Conservation (phyloP, 192 early-diverging fungal species). For the Chytriomyces hyalinus region DNA sequence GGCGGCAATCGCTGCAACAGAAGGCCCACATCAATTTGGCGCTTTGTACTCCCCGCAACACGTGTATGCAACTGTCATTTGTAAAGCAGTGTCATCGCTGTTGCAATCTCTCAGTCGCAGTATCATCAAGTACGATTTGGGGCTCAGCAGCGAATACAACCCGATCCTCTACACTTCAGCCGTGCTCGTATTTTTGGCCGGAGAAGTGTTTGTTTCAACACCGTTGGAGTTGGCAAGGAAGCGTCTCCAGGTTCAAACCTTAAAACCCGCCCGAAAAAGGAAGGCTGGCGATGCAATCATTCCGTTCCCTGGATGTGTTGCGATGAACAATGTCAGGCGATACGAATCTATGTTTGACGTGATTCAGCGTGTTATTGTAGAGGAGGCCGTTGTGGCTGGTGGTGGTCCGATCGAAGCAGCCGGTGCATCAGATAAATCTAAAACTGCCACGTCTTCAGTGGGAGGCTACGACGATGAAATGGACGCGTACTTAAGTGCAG, state of each 20-base stretch:
- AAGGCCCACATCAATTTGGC: slow-evolving; percentile 48
- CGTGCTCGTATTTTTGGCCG: slow-evolving; percentile 69
- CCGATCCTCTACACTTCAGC: slow-evolving; percentile 74
- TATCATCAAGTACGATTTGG: slow-evolving; percentile 53
- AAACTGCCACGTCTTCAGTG: slow-evolving; percentile 9
- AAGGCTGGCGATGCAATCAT: slow-evolving; percentile 21
- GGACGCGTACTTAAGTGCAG: slow-evolving; percentile 2
- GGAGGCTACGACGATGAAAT: slow-evolving; percentile 5
- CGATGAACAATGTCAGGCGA: slow-evolving; percentile 29
- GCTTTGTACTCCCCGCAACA: slow-evolving; percentile 62
- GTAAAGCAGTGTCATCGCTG: slow-evolving; percentile 35
- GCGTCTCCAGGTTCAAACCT: slow-evolving; percentile 78
- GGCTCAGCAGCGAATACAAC: slow-evolving; percentile 55
- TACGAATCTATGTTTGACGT: slow-evolving; percentile 52
- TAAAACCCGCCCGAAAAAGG: slow-evolving; percentile 15
- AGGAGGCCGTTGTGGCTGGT: slow-evolving; percentile 43
- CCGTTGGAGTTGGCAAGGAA: slow-evolving; percentile 89
- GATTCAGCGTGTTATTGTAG: slow-evolving; percentile 44
- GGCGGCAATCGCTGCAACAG: slow-evolving; percentile 80
- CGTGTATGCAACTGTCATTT: slow-evolving; percentile 72
- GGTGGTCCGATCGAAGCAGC: not conserved
- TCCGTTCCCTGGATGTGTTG: slow-evolving; percentile 47
- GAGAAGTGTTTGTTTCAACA: slow-evolving; percentile 75
- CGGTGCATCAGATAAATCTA: slow-evolving; percentile 2
- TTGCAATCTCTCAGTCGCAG: slow-evolving; percentile 64